phyloP scores from a whole-genome alignment of 495 filamentous ascomycete species.

The Podospora sp. region DNA sequence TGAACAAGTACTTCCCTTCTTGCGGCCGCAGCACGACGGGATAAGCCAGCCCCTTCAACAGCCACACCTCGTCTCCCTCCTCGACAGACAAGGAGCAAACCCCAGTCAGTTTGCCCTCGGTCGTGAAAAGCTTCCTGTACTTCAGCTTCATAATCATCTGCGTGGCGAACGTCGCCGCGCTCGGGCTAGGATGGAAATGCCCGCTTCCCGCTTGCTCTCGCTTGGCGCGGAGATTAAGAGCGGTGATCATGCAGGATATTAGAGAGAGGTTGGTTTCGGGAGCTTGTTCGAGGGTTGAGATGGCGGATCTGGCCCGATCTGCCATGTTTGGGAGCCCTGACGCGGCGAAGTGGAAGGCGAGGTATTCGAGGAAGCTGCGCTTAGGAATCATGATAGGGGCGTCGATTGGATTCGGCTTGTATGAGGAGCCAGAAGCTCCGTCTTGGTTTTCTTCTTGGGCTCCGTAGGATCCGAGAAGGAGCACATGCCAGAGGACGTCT shows the following conservation, averaged over 20 bases:
- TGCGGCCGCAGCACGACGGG: not conserved
- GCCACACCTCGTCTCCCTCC: not conserved
- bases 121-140: not conserved
- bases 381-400: not conserved
- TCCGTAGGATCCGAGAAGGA: not conserved
- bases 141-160: not conserved
- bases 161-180: not conserved
- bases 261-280: not conserved
- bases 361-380: not conserved
- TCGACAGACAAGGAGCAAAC: not conserved
- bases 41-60: not conserved
- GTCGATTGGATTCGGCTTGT: not conserved
- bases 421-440: too few species aligned
- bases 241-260: not conserved
- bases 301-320: not conserved
- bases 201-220: not conserved
- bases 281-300: not conserved
- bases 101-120: not conserved
- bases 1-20: not conserved
- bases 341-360: not conserved
- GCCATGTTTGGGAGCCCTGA: not conserved
- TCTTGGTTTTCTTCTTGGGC: not conserved
- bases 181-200: not conserved
- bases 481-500: not conserved
- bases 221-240: not conserved